Conservation (phyloP, 148 eudicot species). For the Limonium bicolor region DNA sequence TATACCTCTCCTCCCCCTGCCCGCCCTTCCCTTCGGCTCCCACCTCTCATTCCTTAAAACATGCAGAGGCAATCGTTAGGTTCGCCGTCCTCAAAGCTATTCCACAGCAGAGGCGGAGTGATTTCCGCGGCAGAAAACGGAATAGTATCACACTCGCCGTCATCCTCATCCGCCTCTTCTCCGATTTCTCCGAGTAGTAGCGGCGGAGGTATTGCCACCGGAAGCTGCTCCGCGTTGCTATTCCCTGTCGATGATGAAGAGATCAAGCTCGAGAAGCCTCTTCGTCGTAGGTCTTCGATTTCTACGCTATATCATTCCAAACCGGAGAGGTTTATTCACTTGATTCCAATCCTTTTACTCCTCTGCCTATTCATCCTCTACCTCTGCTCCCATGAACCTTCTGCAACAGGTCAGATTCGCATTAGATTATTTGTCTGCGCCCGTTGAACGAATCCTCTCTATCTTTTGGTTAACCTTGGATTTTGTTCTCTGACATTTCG, state of each 20-base stretch:
- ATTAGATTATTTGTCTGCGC: too few relatives aligned
- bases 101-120: slow-evolving; percentile 9
- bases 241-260: slow-evolving; percentile 17
- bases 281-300: slow-evolving; percentile 8
- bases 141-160: slow-evolving; percentile 9
- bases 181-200: background rate
- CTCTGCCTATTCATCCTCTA: slow-evolving; percentile 69
- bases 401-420: slow-evolving; percentile 34
- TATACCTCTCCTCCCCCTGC: too few relatives aligned
- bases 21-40: slow-evolving; percentile 2
- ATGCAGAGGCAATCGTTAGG: slow-evolving; percentile 64
- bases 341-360: slow-evolving; percentile 51
- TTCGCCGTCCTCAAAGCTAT: slow-evolving; percentile 33
- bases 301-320: slow-evolving; percentile 6
- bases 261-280: slow-evolving; percentile 39
- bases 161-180: slow-evolving; percentile 1
- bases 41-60: slow-evolving; percentile 9
- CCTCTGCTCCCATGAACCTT: slow-evolving; percentile 67
- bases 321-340: slow-evolving; percentile 41
- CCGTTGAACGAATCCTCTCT: too few relatives aligned
- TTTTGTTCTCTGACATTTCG: background rate
- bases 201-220: too few relatives aligned
- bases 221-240: too few relatives aligned
- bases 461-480: background rate
- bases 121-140: slow-evolving; percentile 10